Conservation (phyloP, 306 rosid genomes). For the cucumber (Cucumis sativus) region DNA sequence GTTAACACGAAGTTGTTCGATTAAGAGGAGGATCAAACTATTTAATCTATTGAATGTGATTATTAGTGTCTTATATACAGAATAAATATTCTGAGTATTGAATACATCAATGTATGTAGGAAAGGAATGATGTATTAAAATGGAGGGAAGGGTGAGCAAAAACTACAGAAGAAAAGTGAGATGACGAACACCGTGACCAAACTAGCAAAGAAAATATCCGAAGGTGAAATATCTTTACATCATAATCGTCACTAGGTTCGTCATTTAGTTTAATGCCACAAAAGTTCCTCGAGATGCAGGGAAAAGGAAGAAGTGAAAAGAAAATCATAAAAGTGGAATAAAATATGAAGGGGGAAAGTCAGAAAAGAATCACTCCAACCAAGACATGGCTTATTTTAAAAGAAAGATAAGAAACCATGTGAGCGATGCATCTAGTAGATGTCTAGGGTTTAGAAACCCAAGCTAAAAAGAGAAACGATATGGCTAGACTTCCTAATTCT, state of each 20-base stretch:
- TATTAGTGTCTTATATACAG: too few relatives aligned
- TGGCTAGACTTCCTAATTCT: slow-evolving; percentile 25
- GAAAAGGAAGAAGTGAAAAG: slow-evolving; percentile 10
- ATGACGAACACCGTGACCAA: slow-evolving; percentile 9
- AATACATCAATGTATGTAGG: not conserved
- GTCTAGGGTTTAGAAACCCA: slow-evolving; percentile 30
- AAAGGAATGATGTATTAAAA: not conserved
- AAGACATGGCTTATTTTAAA: slow-evolving; percentile 30
- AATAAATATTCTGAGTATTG: too few relatives aligned
- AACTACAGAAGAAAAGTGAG: not conserved
- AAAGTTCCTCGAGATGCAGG: slow-evolving; percentile 55
- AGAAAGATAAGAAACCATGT: slow-evolving; percentile 42
- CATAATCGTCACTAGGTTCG: slow-evolving; percentile 7
- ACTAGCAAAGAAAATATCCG: not conserved
- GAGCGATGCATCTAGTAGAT: slow-evolving; percentile 42
- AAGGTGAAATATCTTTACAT: slow-evolving; percentile 1
- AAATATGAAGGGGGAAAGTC: not conserved
- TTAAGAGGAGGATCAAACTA: too few relatives aligned
- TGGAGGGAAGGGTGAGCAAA: not conserved
- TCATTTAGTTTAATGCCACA: slow-evolving; percentile 6
- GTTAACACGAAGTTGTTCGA: not conserved
- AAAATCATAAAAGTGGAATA: not conserved
- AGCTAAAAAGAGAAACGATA: slow-evolving; percentile 11
- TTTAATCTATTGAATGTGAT: too few relatives aligned
- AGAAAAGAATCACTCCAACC: slow-evolving; percentile 30